Conservation (phyloP, 2,329 filamentous ascomycete genomes). For the Chrysoporthe deuterocubensis region DNA sequence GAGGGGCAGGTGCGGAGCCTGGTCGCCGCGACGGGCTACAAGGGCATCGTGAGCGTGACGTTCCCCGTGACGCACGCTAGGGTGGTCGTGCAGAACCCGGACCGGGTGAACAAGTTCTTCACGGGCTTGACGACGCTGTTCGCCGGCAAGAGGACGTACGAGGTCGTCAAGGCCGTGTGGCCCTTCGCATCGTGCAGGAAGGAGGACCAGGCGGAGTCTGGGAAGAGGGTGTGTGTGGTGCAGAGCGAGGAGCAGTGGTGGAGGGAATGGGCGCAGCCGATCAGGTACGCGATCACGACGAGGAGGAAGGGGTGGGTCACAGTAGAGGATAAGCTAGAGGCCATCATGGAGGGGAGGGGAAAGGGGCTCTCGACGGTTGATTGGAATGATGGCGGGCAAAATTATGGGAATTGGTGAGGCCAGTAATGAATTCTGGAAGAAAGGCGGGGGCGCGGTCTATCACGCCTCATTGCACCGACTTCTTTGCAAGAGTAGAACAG, state of each 20-base stretch:
- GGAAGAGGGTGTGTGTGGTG: slow-evolving; percentile 48
- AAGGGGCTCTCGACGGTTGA: slow-evolving; percentile 43
- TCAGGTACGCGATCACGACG: slow-evolving; percentile 43
- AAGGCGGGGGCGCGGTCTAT: not conserved
- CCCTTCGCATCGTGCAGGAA: slow-evolving; percentile 56
- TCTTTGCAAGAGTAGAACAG: no score
- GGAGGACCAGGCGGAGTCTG: slow-evolving; percentile 39
- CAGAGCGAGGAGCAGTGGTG: slow-evolving; percentile 63
- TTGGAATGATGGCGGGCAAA: slow-evolving; percentile 41
- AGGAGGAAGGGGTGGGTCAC: slow-evolving; percentile 52
- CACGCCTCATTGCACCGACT: no score
- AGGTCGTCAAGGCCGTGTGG: slow-evolving; percentile 61
- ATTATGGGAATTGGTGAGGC: not conserved
- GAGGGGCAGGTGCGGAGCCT: slow-evolving; percentile 58
- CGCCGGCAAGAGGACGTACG: slow-evolving; percentile 56
- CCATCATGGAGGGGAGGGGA: slow-evolving; percentile 54
- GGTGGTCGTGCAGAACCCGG: slow-evolving; percentile 55
- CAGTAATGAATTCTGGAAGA: not conserved
- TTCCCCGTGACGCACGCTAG: slow-evolving; percentile 55
- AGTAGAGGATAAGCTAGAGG: slow-evolving; percentile 58
- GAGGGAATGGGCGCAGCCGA: slow-evolving; percentile 53
- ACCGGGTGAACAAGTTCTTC: slow-evolving; percentile 59
- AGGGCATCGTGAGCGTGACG: slow-evolving; percentile 51
- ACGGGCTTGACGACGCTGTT: slow-evolving; percentile 57
- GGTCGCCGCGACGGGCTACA: slow-evolving; percentile 54